Evolutionary conservation across 2,329 filamentous ascomycete species (phyloP), one percentile per base, ranked within the genome.

Genomic region (Phialophora chinensis): DNA sequence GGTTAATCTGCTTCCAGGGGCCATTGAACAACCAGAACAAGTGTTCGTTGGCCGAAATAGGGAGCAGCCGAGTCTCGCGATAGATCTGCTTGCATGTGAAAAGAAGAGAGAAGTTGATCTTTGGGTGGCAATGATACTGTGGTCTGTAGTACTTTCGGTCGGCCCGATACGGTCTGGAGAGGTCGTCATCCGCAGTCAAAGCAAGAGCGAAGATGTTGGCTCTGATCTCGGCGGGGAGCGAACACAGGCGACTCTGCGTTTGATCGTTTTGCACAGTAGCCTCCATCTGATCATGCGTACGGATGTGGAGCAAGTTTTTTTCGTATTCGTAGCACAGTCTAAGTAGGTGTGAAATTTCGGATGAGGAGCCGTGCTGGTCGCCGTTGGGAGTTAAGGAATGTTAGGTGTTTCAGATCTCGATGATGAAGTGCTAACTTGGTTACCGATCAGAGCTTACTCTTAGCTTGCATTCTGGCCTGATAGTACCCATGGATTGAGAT

Each of bases 161-260:
- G 49, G 44, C 60, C 5, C 61, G 63, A 57, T 75, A 75, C 7
- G 71, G 68, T 52, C 68, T 70, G 14, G 63, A 54, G 10, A 61
- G 62, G 50, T 74, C 70, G 25, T 69, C 53, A 50, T 71, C 59
- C 60, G 66, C 63, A 14, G 38, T 66, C 3, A 84, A 72, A 0
- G 74, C 78, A 53, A 74, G 75, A 10, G 74, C 65, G 71, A 84
- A 87, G 57, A 87, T 83, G 1, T 75, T 71, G 66, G 77, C 77
- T 62, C 85, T 81, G 14, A 87, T 70, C 72, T 87, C 85, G 17
- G 79, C 78, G 0, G 85, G 84, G 0, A 86, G 71, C 1, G 62
- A 49, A 68, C 81, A 83, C 0, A 83, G 72, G 2, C 66, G 67
- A 35, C 72, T 71, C 50, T 71, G 62, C 1, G 35, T 52, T 66